Conservation (phyloP, 116 monocot species). For the Thalassia testudinum region DNA sequence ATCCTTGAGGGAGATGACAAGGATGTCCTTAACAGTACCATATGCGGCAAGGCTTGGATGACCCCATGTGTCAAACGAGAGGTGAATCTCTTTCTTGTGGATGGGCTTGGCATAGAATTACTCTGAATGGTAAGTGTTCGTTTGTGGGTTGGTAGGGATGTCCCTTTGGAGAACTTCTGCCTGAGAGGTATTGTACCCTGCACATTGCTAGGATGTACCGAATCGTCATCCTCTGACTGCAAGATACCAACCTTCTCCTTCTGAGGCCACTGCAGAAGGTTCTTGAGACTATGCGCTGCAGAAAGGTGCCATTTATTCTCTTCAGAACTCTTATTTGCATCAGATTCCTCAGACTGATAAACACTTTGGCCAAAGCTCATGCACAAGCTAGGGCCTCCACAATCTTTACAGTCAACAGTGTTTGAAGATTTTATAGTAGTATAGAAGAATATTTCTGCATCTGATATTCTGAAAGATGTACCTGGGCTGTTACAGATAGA, state of each 20-base stretch:
- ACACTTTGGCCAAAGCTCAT: constrained; percentile 34
- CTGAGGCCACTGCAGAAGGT: constrained; percentile 42
- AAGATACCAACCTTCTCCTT: constrained; percentile 16
- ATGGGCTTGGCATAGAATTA: constrained; percentile 24
- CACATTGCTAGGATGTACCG: constrained; percentile 21
- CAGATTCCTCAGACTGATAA: background rate
- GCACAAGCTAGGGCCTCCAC: constrained; percentile 52
- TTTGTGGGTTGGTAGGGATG: constrained; percentile 48
- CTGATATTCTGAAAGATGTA: constrained; percentile 51
- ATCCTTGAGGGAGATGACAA: constrained; percentile 10
- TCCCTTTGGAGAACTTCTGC: constrained; percentile 32
- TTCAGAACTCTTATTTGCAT: constrained; percentile 3
- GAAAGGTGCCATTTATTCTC: constrained; percentile 30
- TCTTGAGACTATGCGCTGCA: constrained; percentile 50
- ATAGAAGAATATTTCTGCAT: constrained; percentile 74
- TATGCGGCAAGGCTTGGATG: constrained; percentile 63
- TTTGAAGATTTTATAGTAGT: constrained; percentile 32
- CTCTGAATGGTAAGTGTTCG: constrained; percentile 41
- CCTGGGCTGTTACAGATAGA: constrained; percentile 61
- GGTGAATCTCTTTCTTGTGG: constrained; percentile 49
- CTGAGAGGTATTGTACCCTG: constrained; percentile 56
- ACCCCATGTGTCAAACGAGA: constrained; percentile 65
- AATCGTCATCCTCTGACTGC: constrained; percentile 17
- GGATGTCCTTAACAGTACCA: constrained; percentile 15
- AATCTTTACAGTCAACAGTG: constrained; percentile 4